Base-by-base conservation (phyloP, 371 early-diverging fungal species). In the Mucor irregularis region DNA sequence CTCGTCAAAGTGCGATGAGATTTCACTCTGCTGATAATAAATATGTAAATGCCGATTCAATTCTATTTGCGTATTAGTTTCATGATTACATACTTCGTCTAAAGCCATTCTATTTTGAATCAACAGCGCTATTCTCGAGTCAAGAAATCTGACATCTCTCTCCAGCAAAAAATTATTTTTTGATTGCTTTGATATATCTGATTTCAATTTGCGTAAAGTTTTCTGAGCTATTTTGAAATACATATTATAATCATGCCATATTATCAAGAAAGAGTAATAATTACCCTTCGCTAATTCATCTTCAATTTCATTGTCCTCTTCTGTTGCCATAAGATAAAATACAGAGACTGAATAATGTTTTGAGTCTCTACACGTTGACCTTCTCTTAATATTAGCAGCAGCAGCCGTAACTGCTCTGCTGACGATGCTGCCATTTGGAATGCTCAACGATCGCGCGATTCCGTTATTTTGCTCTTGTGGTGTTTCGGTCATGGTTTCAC, bases 91-190 rank as follows among this genome's bases (percentile, higher is more conserved):
- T 73, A 81, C 87, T 69, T 91, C 94, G 35, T 89, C 89, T 42
- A 91, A 66, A 0, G 93, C 93, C 92, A 94, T 94, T 58, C 94
- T 81, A 70, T 93, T 95, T 69, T 93, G 91, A 72, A 96, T 94
- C 46, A 96, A 70, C 17, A 95, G 74, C 0, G 92, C 96, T 56
- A 96, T 96, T 29, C 97, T 81, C 44, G 88, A 81, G 80, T 96
- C 97, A 10, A 96, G 75, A 60, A 92, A 93, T 34, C 97, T 86
- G 29, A 95, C 94, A 73, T 96, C 97, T 48, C 93, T 86, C 68
- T 96, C 97, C 3, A 92, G 82, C 56, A 91, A 73, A 75, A 95
- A 96, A 80, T 96, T 96, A 65, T 89, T 90, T 76, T 95, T 96
- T n/a, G 94, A 93, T 73, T 95, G 95, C 10, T 84, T 69, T 9